Conservation (phyloP, 768 basidiomycete species). For the Termitomyces eurrhizus region DNA sequence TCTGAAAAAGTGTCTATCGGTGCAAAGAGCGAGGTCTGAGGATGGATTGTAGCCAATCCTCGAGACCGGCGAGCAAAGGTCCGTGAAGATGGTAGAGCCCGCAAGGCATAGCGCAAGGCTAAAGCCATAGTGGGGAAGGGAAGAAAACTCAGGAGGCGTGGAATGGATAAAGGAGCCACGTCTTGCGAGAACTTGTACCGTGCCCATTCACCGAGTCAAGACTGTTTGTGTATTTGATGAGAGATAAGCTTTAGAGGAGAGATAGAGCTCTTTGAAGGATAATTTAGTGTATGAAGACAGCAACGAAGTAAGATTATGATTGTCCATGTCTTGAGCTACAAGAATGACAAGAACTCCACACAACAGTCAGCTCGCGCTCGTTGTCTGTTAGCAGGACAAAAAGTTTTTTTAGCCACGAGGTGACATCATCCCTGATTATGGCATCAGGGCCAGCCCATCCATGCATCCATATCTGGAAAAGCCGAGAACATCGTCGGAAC, state of each 20-base stretch:
- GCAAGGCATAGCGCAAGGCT: conserved; percentile 26
- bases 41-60: conserved; percentile 56
- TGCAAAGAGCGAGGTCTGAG: conserved; percentile 64
- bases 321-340: conserved; percentile 6
- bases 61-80: conserved; percentile 13
- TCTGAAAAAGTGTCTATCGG: conserved; percentile 88
- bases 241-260: conserved; percentile 13
- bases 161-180: conserved; percentile 22
- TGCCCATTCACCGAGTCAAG: conserved; percentile 57
- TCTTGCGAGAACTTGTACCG: conserved; percentile 35
- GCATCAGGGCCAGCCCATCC: conserved; percentile 55
- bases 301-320: neutral
- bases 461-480: conserved; percentile 53
- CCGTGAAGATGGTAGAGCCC: conserved; percentile 15
- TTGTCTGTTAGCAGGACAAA: conserved; percentile 25
- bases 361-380: conserved; percentile 8
- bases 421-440: conserved; percentile 30
- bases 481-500: conserved; percentile 45
- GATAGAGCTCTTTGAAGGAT: neutral
- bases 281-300: neutral
- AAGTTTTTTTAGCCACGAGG: conserved; percentile 42
- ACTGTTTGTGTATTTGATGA: conserved; percentile 9
- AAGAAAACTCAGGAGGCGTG: conserved; percentile 17
- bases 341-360: conserved; percentile 6
- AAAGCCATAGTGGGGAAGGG: conserved; percentile 27